Evolutionary conservation across 176 grass and related monocot genomes (phyloP).

Genomic region (Echinochloa phyllopogon): DNA sequence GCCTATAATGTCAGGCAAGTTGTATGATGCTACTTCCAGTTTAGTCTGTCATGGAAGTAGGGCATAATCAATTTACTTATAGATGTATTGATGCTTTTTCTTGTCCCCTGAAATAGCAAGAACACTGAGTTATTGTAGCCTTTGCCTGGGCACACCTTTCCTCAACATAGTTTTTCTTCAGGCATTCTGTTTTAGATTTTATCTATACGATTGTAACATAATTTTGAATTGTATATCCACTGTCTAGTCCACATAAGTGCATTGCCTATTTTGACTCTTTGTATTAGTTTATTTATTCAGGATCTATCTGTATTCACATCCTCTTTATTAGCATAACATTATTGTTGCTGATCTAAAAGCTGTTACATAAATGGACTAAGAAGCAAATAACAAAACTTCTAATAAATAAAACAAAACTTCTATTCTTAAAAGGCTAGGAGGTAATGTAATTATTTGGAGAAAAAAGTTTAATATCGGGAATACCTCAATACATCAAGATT

Average conservation of each 20-base stretch:
- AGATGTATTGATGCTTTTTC: neutral
- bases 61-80: neutral
- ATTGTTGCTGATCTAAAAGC: neutral
- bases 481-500: neutral
- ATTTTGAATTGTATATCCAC: neutral
- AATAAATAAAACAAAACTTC: neutral
- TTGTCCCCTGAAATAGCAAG: neutral
- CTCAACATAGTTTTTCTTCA: neutral
- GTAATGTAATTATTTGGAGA: neutral
- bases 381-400: neutral
- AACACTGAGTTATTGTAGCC: neutral
- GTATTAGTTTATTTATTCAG: neutral
- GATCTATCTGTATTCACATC: neutral
- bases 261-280: neutral
- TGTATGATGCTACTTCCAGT: constrained; percentile 3
- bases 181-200: neutral
- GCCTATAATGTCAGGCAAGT: neutral
- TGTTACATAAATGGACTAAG: neutral
- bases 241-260: neutral
- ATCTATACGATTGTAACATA: neutral
- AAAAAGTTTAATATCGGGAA: too few species aligned
- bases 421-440: neutral
- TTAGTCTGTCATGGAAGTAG: neutral
- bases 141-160: neutral
- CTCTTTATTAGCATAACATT: neutral